Evolutionary conservation across 75 land plant species (phyloP), one percentile per base, ranked within the genome.

Genomic region (Selaginella moellendorffii): DNA sequence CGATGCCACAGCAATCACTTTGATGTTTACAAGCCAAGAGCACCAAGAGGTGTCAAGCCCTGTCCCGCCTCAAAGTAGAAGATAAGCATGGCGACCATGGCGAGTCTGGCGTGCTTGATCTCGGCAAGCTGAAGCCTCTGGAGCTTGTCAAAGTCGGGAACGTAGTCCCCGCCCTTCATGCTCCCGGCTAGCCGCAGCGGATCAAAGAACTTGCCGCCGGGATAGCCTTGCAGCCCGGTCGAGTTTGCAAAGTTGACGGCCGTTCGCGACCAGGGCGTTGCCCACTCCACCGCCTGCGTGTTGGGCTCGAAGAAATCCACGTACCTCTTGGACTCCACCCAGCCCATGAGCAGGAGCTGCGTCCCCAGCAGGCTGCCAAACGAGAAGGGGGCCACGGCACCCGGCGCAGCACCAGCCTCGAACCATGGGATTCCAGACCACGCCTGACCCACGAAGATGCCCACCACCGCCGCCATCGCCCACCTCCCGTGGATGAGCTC

Each of bases 11-110:
- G n/a, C n/a, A n/a, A n/a, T n/a, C n/a, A n/a, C n/a, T n/a, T n/a
- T n/a, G n/a, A n/a, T n/a, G n/a, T 69, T 83, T 81, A 90, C 69
- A 87, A 70, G 0, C 88, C 93, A 31, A 91, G 81, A 10, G 86
- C 93, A 20, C 85, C 86, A 12, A 92, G 86, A 9, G 97, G 97
- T 0, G 97, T 92, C 69, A 84, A 77, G 10, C 97, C 97, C 68
- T 92, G 97, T 1, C 88, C 97, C 25, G 97, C 97, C 75, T 92
- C 97, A 31, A 92, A 88, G 86, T 87, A 92, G 78, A 92, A 92
- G 61, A 87, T 85, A 30, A 92, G 79, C 97, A 87, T 92, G 46
- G 97, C 97, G 25, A 92, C 27, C 97, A 92, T 92, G 28, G 97
- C 97, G 28, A 92, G 66, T 10, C 97, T 52, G 2, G 97, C 82